Evolutionary conservation across 2,329 filamentous ascomycete genomes (phyloP), one percentile per base, ranked within the genome.

Genomic region (Pyrenochaeta sp.): DNA sequence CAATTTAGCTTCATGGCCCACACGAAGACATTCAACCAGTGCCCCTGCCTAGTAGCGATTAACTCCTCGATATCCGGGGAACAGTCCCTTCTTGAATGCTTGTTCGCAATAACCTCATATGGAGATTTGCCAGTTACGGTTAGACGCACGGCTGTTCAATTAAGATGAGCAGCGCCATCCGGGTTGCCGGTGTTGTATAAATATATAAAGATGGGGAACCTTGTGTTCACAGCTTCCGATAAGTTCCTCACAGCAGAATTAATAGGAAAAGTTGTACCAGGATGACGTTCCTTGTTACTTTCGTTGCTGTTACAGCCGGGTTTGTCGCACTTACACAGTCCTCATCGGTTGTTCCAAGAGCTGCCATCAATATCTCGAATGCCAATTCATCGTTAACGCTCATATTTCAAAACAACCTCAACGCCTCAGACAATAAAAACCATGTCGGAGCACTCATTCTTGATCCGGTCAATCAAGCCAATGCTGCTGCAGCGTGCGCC

Each of bases 391-490:
- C 81, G 1, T 62, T 84, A 47, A 82, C 81, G 0, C 70, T 84
- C 6, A 64, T 84, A 7, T 84, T 81, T 54, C 82, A 84, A 61
- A 85, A 84, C 68, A 84, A 84, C 35, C 71, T 84, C 20, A 85
- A 85, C 61, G 75, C 71, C 7, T 80, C 80, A 0, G 82, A 85
- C 55, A 80, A 84, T 67, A 72, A 66, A 21, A 83, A 84, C 56
- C 82, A 84, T 61, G 71, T 82, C 15, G 78, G 81, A 10, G 82
- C 82, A 2, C 77, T 84, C 37, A 67, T 84, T 7, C 69, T 84
- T 36, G 82, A 82, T 49, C 69, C 78, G 3, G 68, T 78, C 43
- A 61, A 69, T 6, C 71, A 73, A 33, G 62, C 67, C 15, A 68
- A 74, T 42, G 81, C 77, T 21, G 67, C 68, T 0, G 66, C 74